Evolutionary conservation across 1,139 yeast species (phyloP).

Genomic region (Pichia sp.): DNA sequence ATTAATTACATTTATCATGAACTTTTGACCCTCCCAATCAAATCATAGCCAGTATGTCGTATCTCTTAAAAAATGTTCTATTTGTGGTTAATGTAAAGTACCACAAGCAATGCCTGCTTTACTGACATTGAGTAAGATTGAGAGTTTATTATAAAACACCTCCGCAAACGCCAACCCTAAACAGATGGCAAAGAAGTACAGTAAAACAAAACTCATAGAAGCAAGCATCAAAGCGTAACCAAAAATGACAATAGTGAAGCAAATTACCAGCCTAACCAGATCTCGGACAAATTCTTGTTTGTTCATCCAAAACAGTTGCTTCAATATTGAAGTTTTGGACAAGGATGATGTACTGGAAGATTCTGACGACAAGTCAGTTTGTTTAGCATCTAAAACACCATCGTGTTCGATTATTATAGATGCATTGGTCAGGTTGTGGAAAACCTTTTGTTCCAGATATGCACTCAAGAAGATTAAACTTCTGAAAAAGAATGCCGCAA

Average conservation of each 20-base stretch:
- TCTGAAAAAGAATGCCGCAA: constrained; percentile 48
- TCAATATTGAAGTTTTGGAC: constrained; percentile 18
- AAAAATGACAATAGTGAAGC: constrained; percentile 55
- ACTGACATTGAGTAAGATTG: constrained; percentile 30
- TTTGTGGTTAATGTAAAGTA: constrained; percentile 13
- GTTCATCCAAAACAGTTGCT: constrained; percentile 34
- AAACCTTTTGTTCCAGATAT: constrained; percentile 60
- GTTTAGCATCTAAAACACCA: constrained; percentile 16
- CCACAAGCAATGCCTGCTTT: constrained; percentile 22
- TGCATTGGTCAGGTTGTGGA: constrained; percentile 29
- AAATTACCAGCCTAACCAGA: constrained; percentile 41
- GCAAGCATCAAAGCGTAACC: constrained; percentile 71
- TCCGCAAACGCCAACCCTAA: constrained; percentile 63
- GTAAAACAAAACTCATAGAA: constrained; percentile 59
- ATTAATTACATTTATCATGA: no score
- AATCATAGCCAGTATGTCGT: no score
- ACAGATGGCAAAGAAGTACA: constrained; percentile 66
- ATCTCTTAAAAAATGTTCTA: no score
- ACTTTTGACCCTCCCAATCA: no score
- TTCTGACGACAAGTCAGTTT: neutral
- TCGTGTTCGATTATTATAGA: constrained; percentile 23
- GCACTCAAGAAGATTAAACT: constrained; percentile 50
- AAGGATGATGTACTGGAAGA: no score
- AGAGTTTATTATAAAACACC: constrained; percentile 53
- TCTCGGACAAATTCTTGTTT: constrained; percentile 38